Base-by-base conservation (phyloP, 1,284 basidiomycete species). In the Phellinidium pouzarii region DNA sequence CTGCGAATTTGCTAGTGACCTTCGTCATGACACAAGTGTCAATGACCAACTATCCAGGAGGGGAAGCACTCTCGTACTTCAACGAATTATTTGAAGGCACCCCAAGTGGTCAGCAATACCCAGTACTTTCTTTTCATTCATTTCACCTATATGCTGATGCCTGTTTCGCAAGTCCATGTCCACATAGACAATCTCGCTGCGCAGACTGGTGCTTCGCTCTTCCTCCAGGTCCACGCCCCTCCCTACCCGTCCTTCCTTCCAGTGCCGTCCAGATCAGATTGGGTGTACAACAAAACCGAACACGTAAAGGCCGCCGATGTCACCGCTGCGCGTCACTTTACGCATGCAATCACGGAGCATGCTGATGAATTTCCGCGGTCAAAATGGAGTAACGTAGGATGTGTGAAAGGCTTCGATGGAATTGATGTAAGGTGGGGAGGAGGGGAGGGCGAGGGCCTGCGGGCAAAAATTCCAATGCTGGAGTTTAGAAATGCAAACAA, bases 191-290 rank as follows among this genome's bases (percentile, higher is more conserved):
- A 92, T 59, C 76, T 89, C 26, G 86, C 91, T 1, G 85, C 91
- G 0, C 94, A 96, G 71, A 94, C 90, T 0, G 94, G 95, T 7
- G 89, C 91, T 3, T 90, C 90, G 0, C 79, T 94, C 43, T 96
- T 96, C 73, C 81, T 88, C 4, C 90, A 94, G 55, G 72, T 78
- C 11, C 74, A 87, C 56, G 66, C 80, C 0, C 72, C 77, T 4
- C 83, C 85, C 0, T 74, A 73, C 53, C 59, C 77, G 3, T 81
- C 85, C 0, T 53, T 58, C 53, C 48, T 65, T 17, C 37, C 59
- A 26, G 47, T 50, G 37, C 47, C 54, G 48, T 12, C 48, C 44
- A 29, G 57, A 59, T 4, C 55, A 22, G 44, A 62, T 23, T 91
- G 87, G 85, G 70, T 67, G 25, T 93, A 92, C 69, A 79, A 87